A percentile compares a stretch with the other conserved stretches of the same genome.
Conservation (phyloP, 2,329 filamentous ascomycete genomes). For the Stemphylium beticola region DNA sequence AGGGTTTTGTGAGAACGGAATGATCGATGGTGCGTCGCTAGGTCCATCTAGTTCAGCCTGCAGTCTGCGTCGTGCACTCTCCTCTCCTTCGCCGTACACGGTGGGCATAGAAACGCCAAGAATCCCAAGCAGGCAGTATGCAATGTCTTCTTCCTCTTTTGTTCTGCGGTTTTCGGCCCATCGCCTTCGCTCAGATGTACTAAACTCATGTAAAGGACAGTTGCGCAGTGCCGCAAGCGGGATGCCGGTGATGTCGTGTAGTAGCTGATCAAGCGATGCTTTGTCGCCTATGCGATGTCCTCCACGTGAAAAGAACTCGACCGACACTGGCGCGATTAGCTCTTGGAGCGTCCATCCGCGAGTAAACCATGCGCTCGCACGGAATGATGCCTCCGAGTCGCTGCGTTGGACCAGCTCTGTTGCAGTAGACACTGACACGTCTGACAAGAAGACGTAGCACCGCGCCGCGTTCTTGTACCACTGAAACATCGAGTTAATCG, state of each 20-base stretch:
- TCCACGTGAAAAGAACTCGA: slow-evolving; percentile 21
- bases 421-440: background rate
- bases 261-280: slow-evolving; percentile 13
- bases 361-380: background rate
- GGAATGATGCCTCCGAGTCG: background rate
- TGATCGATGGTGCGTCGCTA: slow-evolving; percentile 23
- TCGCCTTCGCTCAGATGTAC: background rate
- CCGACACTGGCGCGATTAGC: slow-evolving; percentile 19
- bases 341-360: background rate
- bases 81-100: slow-evolving; percentile 27
- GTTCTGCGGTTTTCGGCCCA: slow-evolving; percentile 15
- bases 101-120: slow-evolving; percentile 26
- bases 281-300: slow-evolving; percentile 17
- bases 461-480: slow-evolving; percentile 22
- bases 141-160: slow-evolving; percentile 31
- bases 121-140: slow-evolving; percentile 34
- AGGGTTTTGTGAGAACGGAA: slow-evolving; percentile 36
- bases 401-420: background rate
- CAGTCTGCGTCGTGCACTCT: slow-evolving; percentile 21
- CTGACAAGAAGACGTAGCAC: slow-evolving; percentile 27
- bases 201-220: background rate
- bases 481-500: background rate
- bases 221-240: background rate
- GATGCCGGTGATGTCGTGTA: slow-evolving; percentile 20
- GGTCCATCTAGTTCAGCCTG: slow-evolving; percentile 18